Percentiles rank a stretch among this genome's conserved stretches.
phyloP scores from a whole-genome alignment of 306 rosid genomes.

The Prunus campanulata region DNA sequence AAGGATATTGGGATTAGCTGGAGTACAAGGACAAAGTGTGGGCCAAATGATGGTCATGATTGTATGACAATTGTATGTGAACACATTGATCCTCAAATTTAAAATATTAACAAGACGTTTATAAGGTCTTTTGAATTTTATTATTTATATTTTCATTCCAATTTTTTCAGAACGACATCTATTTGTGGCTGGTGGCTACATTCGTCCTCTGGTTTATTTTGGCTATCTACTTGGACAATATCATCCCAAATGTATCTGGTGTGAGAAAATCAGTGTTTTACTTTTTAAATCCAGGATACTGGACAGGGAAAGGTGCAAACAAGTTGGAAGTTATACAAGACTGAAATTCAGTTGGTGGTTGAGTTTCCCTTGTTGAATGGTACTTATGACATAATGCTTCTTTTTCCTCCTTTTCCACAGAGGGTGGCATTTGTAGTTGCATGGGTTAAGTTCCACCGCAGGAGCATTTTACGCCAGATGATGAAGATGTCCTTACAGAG shows the following conservation, averaged over 20 bases:
- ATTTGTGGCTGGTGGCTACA: conserved; percentile 61
- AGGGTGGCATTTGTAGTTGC: conserved; percentile 83
- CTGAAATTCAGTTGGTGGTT: conserved; percentile 11
- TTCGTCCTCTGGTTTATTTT: conserved; percentile 75
- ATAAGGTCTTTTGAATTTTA: neutral
- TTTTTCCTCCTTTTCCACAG: conserved; percentile 33
- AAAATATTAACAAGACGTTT: no score
- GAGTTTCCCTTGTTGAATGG: conserved; percentile 18
- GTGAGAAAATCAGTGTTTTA: conserved; percentile 72
- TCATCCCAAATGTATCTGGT: conserved; percentile 82
- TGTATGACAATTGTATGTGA: conserved; percentile 75
- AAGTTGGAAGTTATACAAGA: conserved; percentile 58
- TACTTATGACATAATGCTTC: conserved; percentile 18
- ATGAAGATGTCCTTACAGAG: conserved; percentile 86
- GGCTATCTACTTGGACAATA: conserved; percentile 86
- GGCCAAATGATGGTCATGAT: conserved; percentile 17
- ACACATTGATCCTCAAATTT: neutral
- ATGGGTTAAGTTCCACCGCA: conserved; percentile 38
- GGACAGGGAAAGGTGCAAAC: conserved; percentile 73
- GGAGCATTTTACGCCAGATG: conserved; percentile 59
- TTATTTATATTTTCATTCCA: conserved; percentile 13
- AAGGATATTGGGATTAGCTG: conserved; percentile 68
- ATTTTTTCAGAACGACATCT: conserved; percentile 65
- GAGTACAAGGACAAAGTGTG: conserved; percentile 61
- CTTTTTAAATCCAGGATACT: conserved; percentile 65